phyloP scores from a whole-genome alignment of 805 yeast species.

The Jamesozyma gamospora region DNA sequence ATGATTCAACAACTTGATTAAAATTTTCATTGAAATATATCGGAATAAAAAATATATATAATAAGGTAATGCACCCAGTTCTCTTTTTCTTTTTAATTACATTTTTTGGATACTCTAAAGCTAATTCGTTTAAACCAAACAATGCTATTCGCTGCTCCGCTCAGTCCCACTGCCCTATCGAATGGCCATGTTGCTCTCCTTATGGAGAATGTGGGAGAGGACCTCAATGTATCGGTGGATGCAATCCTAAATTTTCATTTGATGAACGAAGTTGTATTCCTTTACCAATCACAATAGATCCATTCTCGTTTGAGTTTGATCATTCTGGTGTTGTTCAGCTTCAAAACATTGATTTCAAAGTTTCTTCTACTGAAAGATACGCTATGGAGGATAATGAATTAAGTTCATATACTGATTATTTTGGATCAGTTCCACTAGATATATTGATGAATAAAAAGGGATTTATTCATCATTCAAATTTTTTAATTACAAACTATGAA shows the following conservation, averaged over 20 bases:
- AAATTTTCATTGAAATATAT: no score
- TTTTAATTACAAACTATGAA: conserved; percentile 22
- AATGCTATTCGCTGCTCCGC: conserved; percentile 17
- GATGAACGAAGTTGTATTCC: conserved; percentile 68
- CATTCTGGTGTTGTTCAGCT: neutral
- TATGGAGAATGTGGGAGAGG: conserved; percentile 80
- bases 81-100: no score
- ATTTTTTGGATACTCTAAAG: neutral
- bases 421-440: neutral
- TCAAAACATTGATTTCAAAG: neutral
- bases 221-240: conserved; percentile 69
- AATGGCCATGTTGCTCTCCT: conserved; percentile 78
- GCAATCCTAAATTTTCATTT: conserved; percentile 69
- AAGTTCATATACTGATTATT: neutral
- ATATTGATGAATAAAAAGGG: conserved; percentile 10
- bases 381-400: conserved; percentile 2
- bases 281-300: conserved; percentile 53
- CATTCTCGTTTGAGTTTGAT: conserved; percentile 7
- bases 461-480: conserved; percentile 22
- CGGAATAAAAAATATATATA: no score
- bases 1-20: no score
- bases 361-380: conserved; percentile 1
- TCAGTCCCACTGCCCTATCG: conserved; percentile 51
- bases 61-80: no score
- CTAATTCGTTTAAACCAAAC: conserved; percentile 20